Conservation (phyloP, 2,329 filamentous ascomycete genomes). For the Fusarium sp. region DNA sequence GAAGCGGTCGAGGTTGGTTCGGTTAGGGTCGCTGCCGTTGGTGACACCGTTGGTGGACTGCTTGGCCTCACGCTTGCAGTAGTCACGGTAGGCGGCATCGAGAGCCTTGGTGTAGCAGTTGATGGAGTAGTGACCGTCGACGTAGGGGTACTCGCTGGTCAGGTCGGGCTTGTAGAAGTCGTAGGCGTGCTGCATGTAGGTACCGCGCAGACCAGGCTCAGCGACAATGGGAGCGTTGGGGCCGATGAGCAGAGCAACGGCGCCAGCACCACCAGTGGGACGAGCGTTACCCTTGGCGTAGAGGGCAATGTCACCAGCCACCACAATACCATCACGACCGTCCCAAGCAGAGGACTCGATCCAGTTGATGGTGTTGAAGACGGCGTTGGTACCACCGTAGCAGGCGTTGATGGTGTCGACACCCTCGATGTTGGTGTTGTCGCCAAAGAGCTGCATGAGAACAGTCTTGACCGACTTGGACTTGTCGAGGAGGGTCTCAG, state of each 20-base stretch:
- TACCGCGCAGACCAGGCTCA: slow-evolving; percentile 83
- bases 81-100: slow-evolving; percentile 84
- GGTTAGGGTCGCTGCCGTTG: slow-evolving; percentile 61
- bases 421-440: slow-evolving; percentile 87
- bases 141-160: slow-evolving; percentile 87
- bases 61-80: slow-evolving; percentile 78
- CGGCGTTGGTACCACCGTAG: slow-evolving; percentile 87
- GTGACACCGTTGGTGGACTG: slow-evolving; percentile 64
- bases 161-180: slow-evolving; percentile 93
- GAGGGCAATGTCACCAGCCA: slow-evolving; percentile 85
- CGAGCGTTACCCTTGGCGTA: slow-evolving; percentile 87
- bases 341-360: slow-evolving; percentile 90
- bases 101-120: slow-evolving; percentile 86
- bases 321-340: slow-evolving; percentile 82
- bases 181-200: slow-evolving; percentile 86
- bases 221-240: slow-evolving; percentile 81
- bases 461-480: slow-evolving; percentile 92
- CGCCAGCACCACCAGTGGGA: slow-evolving; percentile 84
- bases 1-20: slow-evolving; percentile 81
- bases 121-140: slow-evolving; percentile 86
- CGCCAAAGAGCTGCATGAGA: slow-evolving; percentile 86
- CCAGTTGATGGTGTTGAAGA: slow-evolving; percentile 89
- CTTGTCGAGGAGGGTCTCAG: slow-evolving; percentile 88
- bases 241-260: slow-evolving; percentile 82
- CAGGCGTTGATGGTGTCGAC: slow-evolving; percentile 87